Conservation (phyloP, 2,329 filamentous ascomycete genomes). For the Ambrosiella xylebori region DNA sequence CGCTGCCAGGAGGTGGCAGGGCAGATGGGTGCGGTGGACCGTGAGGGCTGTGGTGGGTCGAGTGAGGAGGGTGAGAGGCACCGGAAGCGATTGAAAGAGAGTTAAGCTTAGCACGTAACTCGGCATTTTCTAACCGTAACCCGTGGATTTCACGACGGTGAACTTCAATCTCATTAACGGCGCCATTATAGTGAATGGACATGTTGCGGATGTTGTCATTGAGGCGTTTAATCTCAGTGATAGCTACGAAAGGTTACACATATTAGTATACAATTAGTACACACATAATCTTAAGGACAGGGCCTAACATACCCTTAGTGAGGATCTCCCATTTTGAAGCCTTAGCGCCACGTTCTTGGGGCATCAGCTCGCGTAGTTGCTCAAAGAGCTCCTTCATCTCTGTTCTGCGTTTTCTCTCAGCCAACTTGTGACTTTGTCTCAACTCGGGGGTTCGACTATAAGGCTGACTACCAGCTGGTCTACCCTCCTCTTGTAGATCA, state of each 20-base stretch:
- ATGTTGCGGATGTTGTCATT: conserved; percentile 30
- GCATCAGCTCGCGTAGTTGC: conserved; percentile 59
- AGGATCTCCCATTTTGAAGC: conserved; percentile 83
- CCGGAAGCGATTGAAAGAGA: conserved; percentile 3
- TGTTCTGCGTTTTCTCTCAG: conserved; percentile 65
- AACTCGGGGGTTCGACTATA: conserved; percentile 73
- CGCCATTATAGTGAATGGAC: conserved; percentile 27
- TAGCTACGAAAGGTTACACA: conserved; percentile 26
- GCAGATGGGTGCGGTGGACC: conserved; percentile 17
- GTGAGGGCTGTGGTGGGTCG: conserved; percentile 11
- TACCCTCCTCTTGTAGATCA: conserved; percentile 42
- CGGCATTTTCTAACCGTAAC: conserved; percentile 30
- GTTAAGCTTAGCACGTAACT: conserved; percentile 24
- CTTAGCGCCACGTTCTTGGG: conserved; percentile 65
- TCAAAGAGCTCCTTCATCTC: conserved; percentile 85
- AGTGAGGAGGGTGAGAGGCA: conserved; percentile 10
- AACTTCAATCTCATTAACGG: conserved; percentile 28
- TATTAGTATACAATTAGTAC: conserved; percentile 6
- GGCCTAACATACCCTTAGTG: conserved; percentile 49
- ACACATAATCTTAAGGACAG: neutral
- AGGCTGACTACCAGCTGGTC: conserved; percentile 44
- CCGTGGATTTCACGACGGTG: conserved; percentile 32
- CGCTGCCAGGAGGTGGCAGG: conserved; percentile 15
- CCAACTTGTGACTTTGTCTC: conserved; percentile 68
- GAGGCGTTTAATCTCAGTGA: conserved; percentile 42